Evolutionary conservation across 495 filamentous ascomycete genomes (phyloP).

Genomic region (Stereocaulon alpinum): DNA sequence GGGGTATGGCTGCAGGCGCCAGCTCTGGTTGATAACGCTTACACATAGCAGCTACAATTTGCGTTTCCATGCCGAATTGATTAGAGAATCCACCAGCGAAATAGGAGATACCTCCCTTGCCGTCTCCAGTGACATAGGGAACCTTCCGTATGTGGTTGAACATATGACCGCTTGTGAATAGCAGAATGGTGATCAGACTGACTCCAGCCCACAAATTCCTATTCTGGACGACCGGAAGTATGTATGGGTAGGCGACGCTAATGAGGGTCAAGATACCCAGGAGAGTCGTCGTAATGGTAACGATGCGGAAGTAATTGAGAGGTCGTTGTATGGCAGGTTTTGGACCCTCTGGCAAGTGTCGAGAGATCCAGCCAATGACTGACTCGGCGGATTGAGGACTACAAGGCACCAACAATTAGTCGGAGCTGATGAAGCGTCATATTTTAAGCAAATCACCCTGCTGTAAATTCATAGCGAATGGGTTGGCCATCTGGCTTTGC

Average conservation of each 20-base stretch:
- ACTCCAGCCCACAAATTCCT: constrained; percentile 89
- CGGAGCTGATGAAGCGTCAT: background rate
- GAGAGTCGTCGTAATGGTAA: constrained; percentile 52
- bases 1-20: background rate
- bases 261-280: constrained; percentile 57
- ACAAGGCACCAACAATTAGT: constrained; percentile 6
- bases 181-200: constrained; percentile 76
- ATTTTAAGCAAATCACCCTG: constrained; percentile 47
- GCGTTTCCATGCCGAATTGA: constrained; percentile 92
- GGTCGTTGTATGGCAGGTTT: constrained; percentile 71
- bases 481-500: constrained; percentile 60
- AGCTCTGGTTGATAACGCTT: constrained; percentile 33
- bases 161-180: constrained; percentile 97
- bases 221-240: constrained; percentile 80
- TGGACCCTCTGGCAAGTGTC: constrained; percentile 64
- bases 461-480: constrained; percentile 75
- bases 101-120: constrained; percentile 76
- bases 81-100: constrained; percentile 91
- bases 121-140: constrained; percentile 86
- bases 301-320: constrained; percentile 72
- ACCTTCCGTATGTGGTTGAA: constrained; percentile 97
- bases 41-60: constrained; percentile 94
- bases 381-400: constrained; percentile 68
- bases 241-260: constrained; percentile 68
- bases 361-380: constrained; percentile 66